A percentile compares a stretch with the other conserved stretches of the same genome.
Evolutionary conservation across 2,329 filamentous ascomycete species (phyloP).

Genomic region (Colletotrichum limetticola): DNA sequence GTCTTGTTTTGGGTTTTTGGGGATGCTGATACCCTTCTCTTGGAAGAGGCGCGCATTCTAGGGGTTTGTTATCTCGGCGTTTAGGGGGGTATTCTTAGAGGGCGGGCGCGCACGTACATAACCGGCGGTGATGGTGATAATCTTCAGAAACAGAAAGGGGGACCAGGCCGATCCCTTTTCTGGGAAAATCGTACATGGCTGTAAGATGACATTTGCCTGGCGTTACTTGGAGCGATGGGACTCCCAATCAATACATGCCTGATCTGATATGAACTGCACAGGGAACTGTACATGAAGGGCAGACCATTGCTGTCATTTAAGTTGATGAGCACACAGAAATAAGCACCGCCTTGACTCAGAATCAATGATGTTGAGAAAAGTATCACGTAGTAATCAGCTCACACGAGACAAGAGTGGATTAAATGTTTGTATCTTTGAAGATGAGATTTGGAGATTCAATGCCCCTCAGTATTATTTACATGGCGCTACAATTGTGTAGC

Average conservation of each 20-base stretch:
- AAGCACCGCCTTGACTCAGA: too few relatives aligned
- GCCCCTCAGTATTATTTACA: conserved; percentile 26
- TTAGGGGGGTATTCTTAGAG: neutral
- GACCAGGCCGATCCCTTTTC: neutral
- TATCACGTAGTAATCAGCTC: neutral
- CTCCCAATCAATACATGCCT: neutral
- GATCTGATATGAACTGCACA: neutral
- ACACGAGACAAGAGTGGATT: neutral
- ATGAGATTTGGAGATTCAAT: conserved; percentile 23
- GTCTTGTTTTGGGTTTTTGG: neutral
- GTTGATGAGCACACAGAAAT: too few relatives aligned
- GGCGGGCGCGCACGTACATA: neutral
- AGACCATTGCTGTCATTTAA: too few relatives aligned
- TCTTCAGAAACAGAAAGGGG: neutral
- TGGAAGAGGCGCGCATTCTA: neutral
- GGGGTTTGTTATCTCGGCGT: conserved; percentile 10
- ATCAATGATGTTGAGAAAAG: neutral
- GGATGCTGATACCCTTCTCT: neutral
- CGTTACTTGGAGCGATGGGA: neutral
- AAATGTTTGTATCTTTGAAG: conserved; percentile 8
- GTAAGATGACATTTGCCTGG: neutral
- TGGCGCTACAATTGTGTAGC: conserved; percentile 16
- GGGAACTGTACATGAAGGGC: neutral
- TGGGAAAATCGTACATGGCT: neutral
- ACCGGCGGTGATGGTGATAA: neutral